Evolutionary conservation across 108 stramenopile genomes (phyloP), one percentile per base, ranked within the genome.

Genomic region (Seminavis robusta): DNA sequence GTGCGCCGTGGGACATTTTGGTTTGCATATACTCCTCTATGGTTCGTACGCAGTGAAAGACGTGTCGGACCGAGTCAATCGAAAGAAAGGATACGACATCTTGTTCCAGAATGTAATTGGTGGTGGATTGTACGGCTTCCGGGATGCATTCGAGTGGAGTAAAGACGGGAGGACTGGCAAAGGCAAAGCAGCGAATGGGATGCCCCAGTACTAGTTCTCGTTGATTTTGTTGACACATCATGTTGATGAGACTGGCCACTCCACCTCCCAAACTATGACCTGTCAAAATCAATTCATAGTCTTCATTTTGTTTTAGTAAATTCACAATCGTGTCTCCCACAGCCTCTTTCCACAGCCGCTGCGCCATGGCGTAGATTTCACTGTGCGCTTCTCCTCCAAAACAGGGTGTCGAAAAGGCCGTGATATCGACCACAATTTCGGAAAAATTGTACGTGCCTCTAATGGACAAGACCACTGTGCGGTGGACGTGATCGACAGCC

Each of bases 251-350:
- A 30, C 52, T 44, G 0, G 74, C 74, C 2, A 69, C 51, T 6
- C 69, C 68, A 1, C 52, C 74, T 11, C 74, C 74, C 26, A 76
- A 42, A 27, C 53, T 56, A 60, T 76, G 74, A 1, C 74, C 74
- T 9, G 69, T 70, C 15, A 76, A 21, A 13, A 70, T 49, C 10
- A 76, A 33, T 20, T 46, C 60, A 47, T 67, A 74, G 20, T 40
- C 61, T 15, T 39, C 20, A 37, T 63, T 37, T 19, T 58, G n/a
- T 5, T 45, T 15, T 7, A 74, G 44, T 0, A 42, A 38, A n/a
- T 56, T 28, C 1, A 24, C 16, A 36, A 73, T 50, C 10, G 19
- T 29, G 1, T 41, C 53, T 25, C 61, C 56, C n/a, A n/a, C n/a
- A 1, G 61, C 55, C 10, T 52, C 47, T 3, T 57, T 23, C 73